A percentile compares a stretch with the other conserved stretches of the same genome.
Evolutionary conservation across 805 yeast genomes (phyloP).

Genomic region (Kazachstania martiniae): DNA sequence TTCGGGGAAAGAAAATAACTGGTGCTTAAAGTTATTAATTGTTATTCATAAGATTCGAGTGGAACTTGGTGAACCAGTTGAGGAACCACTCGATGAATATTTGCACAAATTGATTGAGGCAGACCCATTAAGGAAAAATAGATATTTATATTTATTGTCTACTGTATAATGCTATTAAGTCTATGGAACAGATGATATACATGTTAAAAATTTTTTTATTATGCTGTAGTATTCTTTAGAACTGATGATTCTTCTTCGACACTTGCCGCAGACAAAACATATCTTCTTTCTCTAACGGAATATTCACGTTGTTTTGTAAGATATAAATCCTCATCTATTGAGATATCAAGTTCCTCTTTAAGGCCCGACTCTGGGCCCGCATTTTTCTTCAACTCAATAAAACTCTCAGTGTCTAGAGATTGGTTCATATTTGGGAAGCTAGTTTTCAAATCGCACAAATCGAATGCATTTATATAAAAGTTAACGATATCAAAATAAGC

Average conservation of each 20-base stretch:
- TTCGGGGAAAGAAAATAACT: slow-evolving; percentile 46
- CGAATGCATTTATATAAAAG: slow-evolving; percentile 48
- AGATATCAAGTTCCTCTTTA: slow-evolving; percentile 18
- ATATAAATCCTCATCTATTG: slow-evolving; percentile 36
- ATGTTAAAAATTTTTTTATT: too few relatives aligned
- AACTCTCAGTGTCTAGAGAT: slow-evolving; percentile 22
- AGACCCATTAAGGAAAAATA: slow-evolving; percentile 57
- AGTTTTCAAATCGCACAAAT: slow-evolving; percentile 38
- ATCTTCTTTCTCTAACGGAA: slow-evolving; percentile 38
- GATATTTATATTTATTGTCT: slow-evolving; percentile 38
- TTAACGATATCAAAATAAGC: slow-evolving; percentile 49
- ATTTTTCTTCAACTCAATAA: slow-evolving; percentile 36
- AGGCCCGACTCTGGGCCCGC: slow-evolving; percentile 30
- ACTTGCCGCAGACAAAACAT: slow-evolving; percentile 30
- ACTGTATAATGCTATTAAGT: slow-evolving; percentile 1
- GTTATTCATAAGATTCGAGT: slow-evolving; percentile 31
- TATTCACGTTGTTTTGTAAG: slow-evolving; percentile 29
- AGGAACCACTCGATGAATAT: slow-evolving; percentile 13
- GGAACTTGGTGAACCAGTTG: slow-evolving; percentile 26
- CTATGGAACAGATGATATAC: too few relatives aligned
- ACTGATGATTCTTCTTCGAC: slow-evolving; percentile 11
- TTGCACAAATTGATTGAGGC: slow-evolving; percentile 36
- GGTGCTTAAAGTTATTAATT: slow-evolving; percentile 64
- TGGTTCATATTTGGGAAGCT: slow-evolving; percentile 22
- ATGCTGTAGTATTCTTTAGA: neutral